These are phyloP conservation scores for Asparagopsis taxiformis DNA, from an alignment of 31 red algal species.

Conservation along the genomic window DNA sequence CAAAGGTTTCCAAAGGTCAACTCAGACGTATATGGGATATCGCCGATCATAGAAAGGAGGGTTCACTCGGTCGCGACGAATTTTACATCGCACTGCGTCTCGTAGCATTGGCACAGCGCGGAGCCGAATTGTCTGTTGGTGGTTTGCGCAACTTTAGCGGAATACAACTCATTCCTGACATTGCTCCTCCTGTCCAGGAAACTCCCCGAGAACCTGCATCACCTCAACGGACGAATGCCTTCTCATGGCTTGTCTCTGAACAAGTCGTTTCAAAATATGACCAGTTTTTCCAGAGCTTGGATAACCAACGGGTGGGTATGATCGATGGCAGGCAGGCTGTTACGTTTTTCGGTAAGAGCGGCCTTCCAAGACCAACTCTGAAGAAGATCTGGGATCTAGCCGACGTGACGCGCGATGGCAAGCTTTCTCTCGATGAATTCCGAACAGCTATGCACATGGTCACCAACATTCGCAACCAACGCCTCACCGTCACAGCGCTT, in stretches of 20 bases:
- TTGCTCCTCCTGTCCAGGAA: conserved; percentile 49
- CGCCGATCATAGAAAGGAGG: conserved; percentile 80
- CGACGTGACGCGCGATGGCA: conserved; percentile 86
- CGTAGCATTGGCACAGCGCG: conserved; percentile 88
- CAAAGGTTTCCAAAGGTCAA: conserved; percentile 67
- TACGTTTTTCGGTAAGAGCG: conserved; percentile 68
- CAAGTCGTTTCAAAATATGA: conserved; percentile 77
- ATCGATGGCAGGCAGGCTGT: conserved; percentile 65
- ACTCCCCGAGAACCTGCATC: conserved; percentile 1
- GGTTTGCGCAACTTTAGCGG: conserved; percentile 89
- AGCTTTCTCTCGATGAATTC: conserved; percentile 86
- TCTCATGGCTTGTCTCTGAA: conserved; percentile 60
- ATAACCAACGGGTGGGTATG: conserved; percentile 37
- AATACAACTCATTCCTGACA: conserved; percentile 89
- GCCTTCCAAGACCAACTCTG: conserved; percentile 67
- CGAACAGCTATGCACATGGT: conserved; percentile 85
- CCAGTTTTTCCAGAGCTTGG: conserved; percentile 59
- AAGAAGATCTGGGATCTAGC: conserved; percentile 86
- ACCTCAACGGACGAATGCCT: neutral
- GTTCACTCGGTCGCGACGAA: conserved; percentile 65
- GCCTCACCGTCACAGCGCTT: conserved; percentile 36
- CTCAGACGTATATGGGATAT: conserved; percentile 88
- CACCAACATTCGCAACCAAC: conserved; percentile 51
- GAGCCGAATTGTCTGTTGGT: conserved; percentile 78
- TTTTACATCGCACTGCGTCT: conserved; percentile 96